These are phyloP conservation scores for Penicillium expansum DNA, from an alignment of 2,329 filamentous ascomycete genomes.

Conservation along the genomic window DNA sequence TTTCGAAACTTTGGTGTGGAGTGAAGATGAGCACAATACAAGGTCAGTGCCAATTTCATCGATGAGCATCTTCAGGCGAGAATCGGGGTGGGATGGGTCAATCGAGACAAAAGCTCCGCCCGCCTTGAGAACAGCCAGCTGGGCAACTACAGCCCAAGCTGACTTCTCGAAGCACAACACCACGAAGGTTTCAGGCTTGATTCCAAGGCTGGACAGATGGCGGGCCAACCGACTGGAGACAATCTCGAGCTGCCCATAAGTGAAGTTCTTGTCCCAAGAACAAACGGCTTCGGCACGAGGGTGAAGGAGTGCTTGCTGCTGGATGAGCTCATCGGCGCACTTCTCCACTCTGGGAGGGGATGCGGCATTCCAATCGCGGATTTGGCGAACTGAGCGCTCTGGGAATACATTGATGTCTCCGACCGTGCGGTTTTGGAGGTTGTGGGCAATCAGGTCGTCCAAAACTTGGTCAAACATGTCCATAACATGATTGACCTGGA, in stretches of 20 bases:
- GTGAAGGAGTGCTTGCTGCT: conserved; percentile 28
- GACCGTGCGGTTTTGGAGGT: conserved; percentile 16
- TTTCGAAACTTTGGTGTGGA: conserved; percentile 30
- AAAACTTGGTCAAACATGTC: conserved; percentile 36
- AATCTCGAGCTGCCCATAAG: conserved; percentile 37
- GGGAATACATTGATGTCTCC: conserved; percentile 33
- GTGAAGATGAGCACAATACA: conserved; percentile 34
- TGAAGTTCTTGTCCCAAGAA: conserved; percentile 39
- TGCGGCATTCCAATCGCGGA: conserved; percentile 35
- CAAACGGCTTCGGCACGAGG: conserved; percentile 32
- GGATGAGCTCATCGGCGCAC: conserved; percentile 39
- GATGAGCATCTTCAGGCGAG: conserved; percentile 36
- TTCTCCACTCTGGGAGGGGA: conserved; percentile 30
- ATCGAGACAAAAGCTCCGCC: conserved; percentile 44
- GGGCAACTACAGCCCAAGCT: conserved; percentile 42
- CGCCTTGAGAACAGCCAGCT: conserved; percentile 43
- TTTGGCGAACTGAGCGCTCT: conserved; percentile 29
- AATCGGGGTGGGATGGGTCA: conserved; percentile 41
- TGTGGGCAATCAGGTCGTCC: conserved; percentile 24
- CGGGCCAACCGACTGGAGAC: conserved; percentile 39
- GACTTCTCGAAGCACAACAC: conserved; percentile 46
- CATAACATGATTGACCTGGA: conserved; percentile 31
- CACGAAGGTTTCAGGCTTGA: conserved; percentile 41
- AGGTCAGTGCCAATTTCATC: conserved; percentile 35
- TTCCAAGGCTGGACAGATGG: conserved; percentile 37